Conservation (phyloP, 2,329 filamentous ascomycete species). For the Cytospora schulzeri region DNA sequence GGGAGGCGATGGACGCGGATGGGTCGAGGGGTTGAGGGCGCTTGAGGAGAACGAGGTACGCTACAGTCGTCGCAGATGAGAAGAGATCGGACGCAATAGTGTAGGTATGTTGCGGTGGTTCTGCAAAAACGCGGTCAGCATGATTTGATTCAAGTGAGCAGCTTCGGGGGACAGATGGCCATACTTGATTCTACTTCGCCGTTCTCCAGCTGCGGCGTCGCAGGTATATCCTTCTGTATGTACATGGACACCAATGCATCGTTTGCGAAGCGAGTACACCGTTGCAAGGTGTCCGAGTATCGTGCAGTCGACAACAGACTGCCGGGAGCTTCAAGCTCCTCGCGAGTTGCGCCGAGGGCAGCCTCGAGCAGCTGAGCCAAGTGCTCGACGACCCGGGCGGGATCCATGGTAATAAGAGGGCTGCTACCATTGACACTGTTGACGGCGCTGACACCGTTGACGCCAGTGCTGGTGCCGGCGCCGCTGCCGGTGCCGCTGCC, state of each 20-base stretch:
- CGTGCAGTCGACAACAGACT: constrained; percentile 77
- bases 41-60: constrained; percentile 89
- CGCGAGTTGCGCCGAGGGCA: constrained; percentile 72
- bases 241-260: constrained; percentile 89
- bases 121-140: constrained; percentile 39
- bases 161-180: constrained; percentile 31
- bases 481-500: constrained; percentile 42
- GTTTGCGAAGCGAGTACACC: constrained; percentile 85
- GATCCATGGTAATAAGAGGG: constrained; percentile 62
- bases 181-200: constrained; percentile 49
- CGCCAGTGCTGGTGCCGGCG: constrained; percentile 50
- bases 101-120: constrained; percentile 67
- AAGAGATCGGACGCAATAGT: constrained; percentile 80
- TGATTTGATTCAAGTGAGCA: not conserved
- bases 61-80: constrained; percentile 75
- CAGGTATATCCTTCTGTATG: constrained; percentile 78
- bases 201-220: constrained; percentile 54
- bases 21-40: constrained; percentile 85
- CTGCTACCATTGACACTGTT: constrained; percentile 48
- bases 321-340: constrained; percentile 77
- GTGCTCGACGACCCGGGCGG: constrained; percentile 71
- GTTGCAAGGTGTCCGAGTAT: constrained; percentile 78
- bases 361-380: constrained; percentile 70
- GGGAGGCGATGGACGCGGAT: constrained; percentile 76
- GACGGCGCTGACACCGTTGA: constrained; percentile 35